phyloP scores from a whole-genome alignment of 2,329 filamentous ascomycete genomes.

The Xylaria sp. region DNA sequence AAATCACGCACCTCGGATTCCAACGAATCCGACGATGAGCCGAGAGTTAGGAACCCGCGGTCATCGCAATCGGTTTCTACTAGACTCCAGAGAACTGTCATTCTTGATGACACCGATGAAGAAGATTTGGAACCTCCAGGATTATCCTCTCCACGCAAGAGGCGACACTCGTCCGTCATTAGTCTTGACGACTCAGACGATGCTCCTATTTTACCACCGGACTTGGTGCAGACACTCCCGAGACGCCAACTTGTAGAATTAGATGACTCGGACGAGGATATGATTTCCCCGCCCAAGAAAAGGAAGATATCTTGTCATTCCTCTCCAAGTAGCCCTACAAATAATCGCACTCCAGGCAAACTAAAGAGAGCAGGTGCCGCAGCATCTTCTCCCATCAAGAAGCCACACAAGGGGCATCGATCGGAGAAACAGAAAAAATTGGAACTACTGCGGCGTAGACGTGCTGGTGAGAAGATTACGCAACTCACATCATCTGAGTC shows the following conservation, averaged over 20 bases:
- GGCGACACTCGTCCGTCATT: conserved; percentile 35
- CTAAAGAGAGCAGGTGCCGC: conserved; percentile 22
- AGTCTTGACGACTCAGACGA: conserved; percentile 39
- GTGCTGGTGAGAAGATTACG: conserved; percentile 40
- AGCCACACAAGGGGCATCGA: conserved; percentile 35
- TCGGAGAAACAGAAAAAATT: conserved; percentile 41
- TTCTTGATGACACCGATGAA: conserved; percentile 45
- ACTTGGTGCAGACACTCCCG: conserved; percentile 31
- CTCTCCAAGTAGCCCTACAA: conserved; percentile 17
- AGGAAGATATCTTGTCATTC: conserved; percentile 41
- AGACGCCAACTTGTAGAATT: conserved; percentile 40
- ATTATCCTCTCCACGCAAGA: conserved; percentile 36
- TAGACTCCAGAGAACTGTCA: conserved; percentile 42
- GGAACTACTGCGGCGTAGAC: conserved; percentile 39
- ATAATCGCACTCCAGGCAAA: conserved; percentile 28
- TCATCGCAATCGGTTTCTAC: conserved; percentile 50
- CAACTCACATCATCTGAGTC: conserved; percentile 35
- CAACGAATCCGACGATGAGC: conserved; percentile 27
- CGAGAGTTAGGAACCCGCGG: conserved; percentile 24
- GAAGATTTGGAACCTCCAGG: conserved; percentile 39
- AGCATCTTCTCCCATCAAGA: conserved; percentile 36
- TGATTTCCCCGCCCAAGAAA: conserved; percentile 48
- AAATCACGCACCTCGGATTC: conserved; percentile 15
- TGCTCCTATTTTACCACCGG: conserved; percentile 37
- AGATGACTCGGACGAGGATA: conserved; percentile 41